Evolutionary conservation across 257 asterid species (phyloP).

Genomic region (Nicotiana tabacum): DNA sequence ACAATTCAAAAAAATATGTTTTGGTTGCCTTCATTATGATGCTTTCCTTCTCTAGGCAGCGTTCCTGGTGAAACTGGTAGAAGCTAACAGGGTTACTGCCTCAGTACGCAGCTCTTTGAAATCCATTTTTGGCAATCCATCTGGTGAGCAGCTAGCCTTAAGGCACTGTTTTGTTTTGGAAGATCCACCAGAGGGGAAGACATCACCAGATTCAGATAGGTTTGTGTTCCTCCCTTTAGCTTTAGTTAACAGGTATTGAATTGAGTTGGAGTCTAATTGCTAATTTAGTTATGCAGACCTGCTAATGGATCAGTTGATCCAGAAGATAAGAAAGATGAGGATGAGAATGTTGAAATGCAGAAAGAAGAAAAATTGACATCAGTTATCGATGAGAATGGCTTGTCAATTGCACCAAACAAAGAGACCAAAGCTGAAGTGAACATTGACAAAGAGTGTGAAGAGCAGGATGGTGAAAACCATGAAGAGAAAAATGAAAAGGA

Average conservation of each 20-base stretch:
- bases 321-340: conserved; percentile 36
- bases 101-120: conserved; percentile 67
- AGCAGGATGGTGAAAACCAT: conserved; percentile 17
- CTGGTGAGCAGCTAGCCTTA: conserved; percentile 79
- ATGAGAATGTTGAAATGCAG: conserved; percentile 33
- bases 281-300: conserved; percentile 46
- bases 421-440: conserved; percentile 33
- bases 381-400: conserved; percentile 16
- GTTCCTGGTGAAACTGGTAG: conserved; percentile 78
- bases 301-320: conserved; percentile 34
- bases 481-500: conserved; percentile 11
- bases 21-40: not conserved
- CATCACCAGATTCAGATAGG: conserved; percentile 44
- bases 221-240: conserved; percentile 29
- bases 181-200: conserved; percentile 67
- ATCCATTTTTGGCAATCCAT: conserved; percentile 44
- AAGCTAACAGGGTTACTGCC: conserved; percentile 70
- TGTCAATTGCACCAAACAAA: conserved; percentile 15
- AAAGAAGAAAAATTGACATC: conserved; percentile 35
- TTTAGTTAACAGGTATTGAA: conserved; percentile 1
- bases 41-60: conserved; percentile 50
- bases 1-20: not conserved
- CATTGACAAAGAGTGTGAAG: conserved; percentile 26
- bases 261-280: conserved; percentile 23
- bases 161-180: conserved; percentile 84